Base-by-base conservation (phyloP, 177 flowering plant genomes). In the Vitis hybrid region DNA sequence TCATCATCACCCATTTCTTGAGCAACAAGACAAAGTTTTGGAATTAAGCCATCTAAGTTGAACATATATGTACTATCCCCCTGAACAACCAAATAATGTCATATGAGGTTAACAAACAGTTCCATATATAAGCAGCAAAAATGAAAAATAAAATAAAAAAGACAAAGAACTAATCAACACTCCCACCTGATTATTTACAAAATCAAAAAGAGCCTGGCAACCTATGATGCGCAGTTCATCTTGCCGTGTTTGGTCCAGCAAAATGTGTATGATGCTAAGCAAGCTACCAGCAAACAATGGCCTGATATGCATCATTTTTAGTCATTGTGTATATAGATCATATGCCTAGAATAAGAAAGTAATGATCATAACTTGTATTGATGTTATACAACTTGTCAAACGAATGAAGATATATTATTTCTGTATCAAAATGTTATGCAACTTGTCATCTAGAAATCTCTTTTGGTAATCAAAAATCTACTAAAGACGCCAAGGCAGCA, bases 21-120 rank as follows among this genome's bases (percentile, higher is more conserved):
- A 56, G 71, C 67, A 66, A 75, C 62, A 21, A 26, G 50, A 52
- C 70, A 75, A 54, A 75, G 73, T 65, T 75, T 70, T 15, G 74
- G 78, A 60, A 75, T 66, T 59, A 75, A 58, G 13, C 64, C 68
- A 67, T 75, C 78, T 56, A 75, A 66, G 61, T 75, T 75, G 56
- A 75, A 75, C 71, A 67, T 49, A 21, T 75, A 66, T 0, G 78
- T 71, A 55, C 71, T 67, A 62, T 75, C 78, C 19, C 19, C 70
- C 78, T 75, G 40, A 32, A 67, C 49, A 66, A 18, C 48, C 45
- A 60, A 60, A 64, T 26, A 34, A 62, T 19, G 12, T 51, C 23
- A 0, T 17, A 2, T 52, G 66, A 21, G 60, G 23, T 49, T 18
- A 50, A 48, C 7, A 57, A 2, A 52, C 15, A 26, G 2, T 54